Conservation (phyloP, 345 rosid species). For the Populus euphratica region DNA sequence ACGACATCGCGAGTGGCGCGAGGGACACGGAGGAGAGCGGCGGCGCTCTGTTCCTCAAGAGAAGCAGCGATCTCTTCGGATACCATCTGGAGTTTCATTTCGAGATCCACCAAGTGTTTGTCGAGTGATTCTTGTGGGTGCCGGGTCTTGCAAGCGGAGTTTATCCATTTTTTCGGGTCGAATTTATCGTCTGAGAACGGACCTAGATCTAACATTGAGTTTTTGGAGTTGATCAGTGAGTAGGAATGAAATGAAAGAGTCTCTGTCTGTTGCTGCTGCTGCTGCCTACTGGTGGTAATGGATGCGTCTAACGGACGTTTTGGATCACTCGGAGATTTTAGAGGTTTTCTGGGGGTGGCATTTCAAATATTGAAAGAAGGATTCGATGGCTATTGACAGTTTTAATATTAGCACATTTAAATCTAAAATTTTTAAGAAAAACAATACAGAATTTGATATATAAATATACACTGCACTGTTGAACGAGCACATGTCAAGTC, state of each 20-base stretch:
- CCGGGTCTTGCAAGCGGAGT: constrained; percentile 70
- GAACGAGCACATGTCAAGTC: too few relatives aligned
- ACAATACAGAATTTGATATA: too few relatives aligned
- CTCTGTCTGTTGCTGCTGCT: too few relatives aligned
- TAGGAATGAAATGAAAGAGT: too few relatives aligned
- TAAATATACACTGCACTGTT: too few relatives aligned
- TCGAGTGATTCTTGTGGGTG: constrained; percentile 86
- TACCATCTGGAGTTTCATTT: constrained; percentile 97
- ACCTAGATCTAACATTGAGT: constrained; percentile 86
- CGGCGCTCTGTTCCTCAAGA: constrained; percentile 91
- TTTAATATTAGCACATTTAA: too few relatives aligned
- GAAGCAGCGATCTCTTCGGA: constrained; percentile 95
- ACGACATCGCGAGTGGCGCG: constrained; percentile 90
- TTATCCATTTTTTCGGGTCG: constrained; percentile 95
- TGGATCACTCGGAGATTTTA: too few relatives aligned
- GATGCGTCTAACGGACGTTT: too few relatives aligned
- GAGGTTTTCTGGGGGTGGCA: neutral
- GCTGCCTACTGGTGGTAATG: too few relatives aligned
- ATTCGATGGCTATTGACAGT: too few relatives aligned
- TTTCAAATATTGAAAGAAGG: neutral
- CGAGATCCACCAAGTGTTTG: constrained; percentile 89
- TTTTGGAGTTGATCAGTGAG: neutral
- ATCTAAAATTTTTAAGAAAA: too few relatives aligned
- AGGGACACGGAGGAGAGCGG: constrained; percentile 88
- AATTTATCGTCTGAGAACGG: constrained; percentile 92